Evolutionary conservation across 1,284 basidiomycete species (phyloP).

Genomic region (Irpex sp.): DNA sequence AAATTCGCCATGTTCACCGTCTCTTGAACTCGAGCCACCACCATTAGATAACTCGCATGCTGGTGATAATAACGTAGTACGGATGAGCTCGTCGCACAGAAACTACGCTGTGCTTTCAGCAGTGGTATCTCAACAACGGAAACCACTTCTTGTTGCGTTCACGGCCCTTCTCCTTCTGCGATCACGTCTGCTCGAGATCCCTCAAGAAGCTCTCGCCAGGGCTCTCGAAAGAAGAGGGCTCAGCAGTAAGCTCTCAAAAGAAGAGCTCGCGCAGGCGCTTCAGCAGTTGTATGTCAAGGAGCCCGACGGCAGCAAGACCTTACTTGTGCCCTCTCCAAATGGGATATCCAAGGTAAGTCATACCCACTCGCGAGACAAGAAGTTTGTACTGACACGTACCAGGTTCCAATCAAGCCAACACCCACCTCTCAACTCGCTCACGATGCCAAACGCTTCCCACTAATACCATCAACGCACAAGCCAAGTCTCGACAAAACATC

Average conservation of each 20-base stretch:
- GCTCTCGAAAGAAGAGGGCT: conserved; percentile 19
- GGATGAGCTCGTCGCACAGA: not conserved
- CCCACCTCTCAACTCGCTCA: conserved; percentile 38
- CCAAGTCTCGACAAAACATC: conserved; percentile 80
- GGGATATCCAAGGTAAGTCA: conserved; percentile 51
- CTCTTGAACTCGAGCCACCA: no score
- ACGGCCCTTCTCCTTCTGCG: conserved; percentile 41
- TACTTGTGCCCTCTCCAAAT: conserved; percentile 67
- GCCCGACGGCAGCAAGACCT: conserved; percentile 53
- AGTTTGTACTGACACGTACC: no score
- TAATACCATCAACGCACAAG: conserved; percentile 45
- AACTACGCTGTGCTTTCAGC: not conserved
- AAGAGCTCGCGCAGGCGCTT: conserved; percentile 44
- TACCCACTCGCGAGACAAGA: no score
- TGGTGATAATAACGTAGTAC: not conserved
- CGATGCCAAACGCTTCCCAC: conserved; percentile 54
- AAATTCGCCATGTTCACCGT: no score
- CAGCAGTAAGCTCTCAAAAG: conserved; percentile 31
- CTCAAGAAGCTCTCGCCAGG: conserved; percentile 25
- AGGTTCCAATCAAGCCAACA: conserved; percentile 39
- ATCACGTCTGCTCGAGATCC: conserved; percentile 35
- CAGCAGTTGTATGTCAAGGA: conserved; percentile 57
- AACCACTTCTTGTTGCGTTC: conserved; percentile 13
- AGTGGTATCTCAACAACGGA: not conserved
- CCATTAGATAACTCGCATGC: not conserved